Evolutionary conservation across 2,329 filamentous ascomycete genomes (phyloP).

Genomic region (Venturia pyrina): DNA sequence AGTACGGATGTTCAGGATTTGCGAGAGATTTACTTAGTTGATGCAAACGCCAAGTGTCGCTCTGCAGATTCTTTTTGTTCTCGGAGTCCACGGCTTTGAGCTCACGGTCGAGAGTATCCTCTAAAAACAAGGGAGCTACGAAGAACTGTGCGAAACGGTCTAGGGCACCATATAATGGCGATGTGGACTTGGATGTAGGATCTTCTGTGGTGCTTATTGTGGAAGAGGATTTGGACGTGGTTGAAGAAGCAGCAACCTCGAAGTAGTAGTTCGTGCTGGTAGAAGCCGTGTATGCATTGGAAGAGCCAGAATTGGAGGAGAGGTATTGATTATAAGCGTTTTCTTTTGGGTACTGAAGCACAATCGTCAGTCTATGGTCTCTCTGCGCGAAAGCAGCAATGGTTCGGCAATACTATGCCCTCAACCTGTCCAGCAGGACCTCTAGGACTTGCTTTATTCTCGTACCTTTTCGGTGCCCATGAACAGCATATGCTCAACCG

Average conservation of each 20-base stretch:
- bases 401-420: no score
- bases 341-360: constrained; percentile 67
- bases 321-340: constrained; percentile 95
- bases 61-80: constrained; percentile 96
- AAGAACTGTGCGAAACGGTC: constrained; percentile 95
- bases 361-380: neutral
- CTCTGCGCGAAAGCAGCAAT: no score
- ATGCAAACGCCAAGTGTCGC: constrained; percentile 75
- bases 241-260: constrained; percentile 72
- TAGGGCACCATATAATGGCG: constrained; percentile 69
- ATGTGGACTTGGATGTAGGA: constrained; percentile 28
- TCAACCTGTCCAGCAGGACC: no score
- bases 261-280: constrained; percentile 98
- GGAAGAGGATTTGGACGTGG: constrained; percentile 36
- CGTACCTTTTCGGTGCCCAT: constrained; percentile 91
- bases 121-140: constrained; percentile 74
- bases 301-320: constrained; percentile 77
- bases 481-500: constrained; percentile 91
- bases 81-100: constrained; percentile 85
- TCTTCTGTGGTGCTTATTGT: constrained; percentile 25
- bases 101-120: constrained; percentile 77
- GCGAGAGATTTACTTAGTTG: constrained; percentile 84
- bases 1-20: constrained; percentile 78
- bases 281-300: constrained; percentile 87
- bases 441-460: no score